Evolutionary conservation across 805 yeast species (phyloP), one percentile per base, ranked within the genome.

Genomic region (Myxozyma neglecta): DNA sequence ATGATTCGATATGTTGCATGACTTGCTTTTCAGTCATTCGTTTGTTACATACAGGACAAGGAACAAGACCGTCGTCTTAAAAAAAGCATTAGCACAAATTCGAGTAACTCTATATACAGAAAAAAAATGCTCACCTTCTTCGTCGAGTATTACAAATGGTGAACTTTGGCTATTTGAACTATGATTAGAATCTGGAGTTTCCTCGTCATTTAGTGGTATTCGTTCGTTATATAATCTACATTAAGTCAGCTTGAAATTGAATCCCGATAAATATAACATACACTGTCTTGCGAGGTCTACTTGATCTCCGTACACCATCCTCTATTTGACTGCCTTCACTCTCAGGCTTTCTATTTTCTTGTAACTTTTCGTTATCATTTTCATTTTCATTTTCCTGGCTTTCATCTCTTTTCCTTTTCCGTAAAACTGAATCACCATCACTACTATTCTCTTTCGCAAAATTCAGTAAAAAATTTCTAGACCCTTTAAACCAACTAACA

Each of bases 31-130:
- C 60, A 9, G 67, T 80, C 83, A 85, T 83, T 34, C 72, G 72
- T 45, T 80, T 75, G 8, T 74, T 71, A 71, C 96, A 89, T 1
- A 89, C 78, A 0, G 96, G 96, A 70, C 96, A 89, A 53, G 69
- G 70, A n/a, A 70, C 74, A 1, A 72, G 70, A 18, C 72, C 74
- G 6, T 53, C 49, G 24, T 24, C 29, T 24, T n/a, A n/a, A 24
- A 24, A 24, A 24, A 24, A 5, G 2, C 29, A 24, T 24, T 24
- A 24, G 29, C 29, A 24, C 29, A 24, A 24, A 24, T 24, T 24
- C 29, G 2, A 24, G 5, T 24, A 24, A 3, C 29, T 24, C 29
- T 3, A 24, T 24, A 24, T 24, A 5, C 29, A 24, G 29, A 24
- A 24, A 24, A 24, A 24, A 24, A n/a, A n/a, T n/a, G n/a, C 29